These are phyloP conservation scores for Yamadazyma membranifaciens DNA, from an alignment of 1,139 yeast species.

Conservation along the genomic window DNA sequence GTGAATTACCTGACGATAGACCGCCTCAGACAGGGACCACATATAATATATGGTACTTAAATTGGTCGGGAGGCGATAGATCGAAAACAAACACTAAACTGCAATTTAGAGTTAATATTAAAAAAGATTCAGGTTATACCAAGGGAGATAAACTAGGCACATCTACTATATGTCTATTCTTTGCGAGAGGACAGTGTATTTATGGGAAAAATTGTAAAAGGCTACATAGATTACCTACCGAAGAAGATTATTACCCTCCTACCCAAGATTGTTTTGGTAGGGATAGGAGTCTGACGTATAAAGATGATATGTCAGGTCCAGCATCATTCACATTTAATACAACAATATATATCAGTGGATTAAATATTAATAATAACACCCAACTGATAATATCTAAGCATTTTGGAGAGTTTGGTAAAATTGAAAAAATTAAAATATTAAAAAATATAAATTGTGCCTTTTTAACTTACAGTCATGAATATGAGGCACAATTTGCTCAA, in stretches of 20 bases:
- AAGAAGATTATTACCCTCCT: conserved; percentile 46
- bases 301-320: conserved; percentile 94
- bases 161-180: conserved; percentile 69
- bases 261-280: conserved; percentile 92
- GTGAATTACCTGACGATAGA: conserved; percentile 57
- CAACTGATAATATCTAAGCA: conserved; percentile 39
- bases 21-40: conserved; percentile 81
- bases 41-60: conserved; percentile 84
- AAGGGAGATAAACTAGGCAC: conserved; percentile 47
- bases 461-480: conserved; percentile 65
- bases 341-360: conserved; percentile 77
- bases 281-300: conserved; percentile 75
- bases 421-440: conserved; percentile 67
- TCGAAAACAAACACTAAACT: conserved; percentile 32
- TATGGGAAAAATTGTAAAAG: conserved; percentile 74
- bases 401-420: conserved; percentile 75
- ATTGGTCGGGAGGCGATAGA: conserved; percentile 77
- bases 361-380: conserved; percentile 32
- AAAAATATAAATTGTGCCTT: conserved; percentile 72
- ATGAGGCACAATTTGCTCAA: conserved; percentile 87
- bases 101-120: conserved; percentile 55
- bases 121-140: conserved; percentile 73
- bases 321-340: conserved; percentile 79
- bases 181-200: conserved; percentile 86
- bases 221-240: conserved; percentile 71